Base-by-base conservation (phyloP, 2,329 filamentous ascomycete genomes). In the Botrytis medusae region DNA sequence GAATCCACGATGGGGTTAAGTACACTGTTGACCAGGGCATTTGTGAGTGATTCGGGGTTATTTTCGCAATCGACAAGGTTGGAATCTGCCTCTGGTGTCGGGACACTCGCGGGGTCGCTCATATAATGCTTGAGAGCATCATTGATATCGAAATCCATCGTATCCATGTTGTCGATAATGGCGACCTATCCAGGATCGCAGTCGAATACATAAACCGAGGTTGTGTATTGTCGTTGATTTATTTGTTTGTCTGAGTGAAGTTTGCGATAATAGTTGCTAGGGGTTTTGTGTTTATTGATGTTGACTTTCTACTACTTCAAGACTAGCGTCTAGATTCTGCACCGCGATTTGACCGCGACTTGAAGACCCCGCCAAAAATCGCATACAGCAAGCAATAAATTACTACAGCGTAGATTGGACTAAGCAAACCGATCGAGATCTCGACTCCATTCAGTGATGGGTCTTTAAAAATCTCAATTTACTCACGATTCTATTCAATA, bases 101-200 rank as follows among this genome's bases (percentile, higher is more conserved):
- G 86, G 72, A 98, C 92, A 57, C 90, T 89, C 63, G 90, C 86
- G 14, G 96, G 95, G 82, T 98, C 95, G 84, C 94, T 97, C 88
- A 98, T 93, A 84, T 98, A 99, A 82, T 93, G 89, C 87, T 97
- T 98, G 83, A 98, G 92, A 77, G 94, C 94, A 85, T 97, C 92
- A 83, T 98, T 97, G 83, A 99, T 93, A 83, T 98, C 93, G 85
- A 99, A 99, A 80, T 91, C 88, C 82, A 94, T 88, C 85, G 92
- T 92, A 80, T 86, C 92, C 90, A 92, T 92, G 82, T 44, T 71
- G 57, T 70, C 44, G 72, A 32, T 51, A 72, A 48, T 51, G 25
- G 34, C 63, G 71, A 44, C 63, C 48, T 61, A 61, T 69, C 44
- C 44, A 48, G 42, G 10, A 42, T 69, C 71, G 42, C 71, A 40